Evolutionary conservation across 1,284 basidiomycete genomes (phyloP).

Genomic region (Cutaneotrichosporon arboriforme): DNA sequence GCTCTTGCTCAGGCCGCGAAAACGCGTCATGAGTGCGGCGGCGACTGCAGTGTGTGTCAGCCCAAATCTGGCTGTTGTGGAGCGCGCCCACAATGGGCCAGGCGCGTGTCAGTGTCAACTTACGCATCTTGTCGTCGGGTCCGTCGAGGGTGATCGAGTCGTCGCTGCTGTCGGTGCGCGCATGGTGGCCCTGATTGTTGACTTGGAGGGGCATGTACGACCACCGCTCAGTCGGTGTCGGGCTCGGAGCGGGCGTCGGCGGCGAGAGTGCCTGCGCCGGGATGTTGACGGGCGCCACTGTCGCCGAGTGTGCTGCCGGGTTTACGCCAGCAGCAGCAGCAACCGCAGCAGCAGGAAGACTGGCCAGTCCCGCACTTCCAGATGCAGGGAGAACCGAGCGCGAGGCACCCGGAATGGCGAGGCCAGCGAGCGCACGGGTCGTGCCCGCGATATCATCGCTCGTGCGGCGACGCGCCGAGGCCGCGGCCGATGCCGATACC

Average conservation of each 20-base stretch:
- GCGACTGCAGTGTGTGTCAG: neutral
- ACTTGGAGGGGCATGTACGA: slow-evolving; percentile 5
- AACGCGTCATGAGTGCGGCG: slow-evolving; percentile 18
- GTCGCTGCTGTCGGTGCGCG: neutral
- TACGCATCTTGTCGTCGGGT: slow-evolving; percentile 1
- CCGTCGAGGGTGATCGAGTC: neutral
- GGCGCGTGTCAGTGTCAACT: neutral
- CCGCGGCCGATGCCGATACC: too few relatives aligned
- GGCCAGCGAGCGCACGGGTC: too few relatives aligned
- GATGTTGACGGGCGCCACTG: slow-evolving; percentile 16
- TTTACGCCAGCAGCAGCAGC: too few relatives aligned
- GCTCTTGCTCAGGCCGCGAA: slow-evolving; percentile 22
- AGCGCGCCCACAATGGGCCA: too few relatives aligned
- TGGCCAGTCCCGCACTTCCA: too few relatives aligned
- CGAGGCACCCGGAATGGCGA: too few relatives aligned
- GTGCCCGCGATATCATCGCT: too few relatives aligned
- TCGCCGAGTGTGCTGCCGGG: neutral
- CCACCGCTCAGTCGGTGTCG: slow-evolving; percentile 18
- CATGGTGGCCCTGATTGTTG: neutral
- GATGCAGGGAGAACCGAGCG: too few relatives aligned
- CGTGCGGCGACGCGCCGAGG: too few relatives aligned
- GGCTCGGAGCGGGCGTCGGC: slow-evolving; percentile 18
- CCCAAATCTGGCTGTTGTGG: too few relatives aligned
- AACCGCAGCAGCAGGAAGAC: too few relatives aligned
- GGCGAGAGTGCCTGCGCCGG: slow-evolving; percentile 18